These are phyloP conservation scores for Fusarium piperis DNA, from an alignment of 2,329 filamentous ascomycete species.

Conservation along the genomic window DNA sequence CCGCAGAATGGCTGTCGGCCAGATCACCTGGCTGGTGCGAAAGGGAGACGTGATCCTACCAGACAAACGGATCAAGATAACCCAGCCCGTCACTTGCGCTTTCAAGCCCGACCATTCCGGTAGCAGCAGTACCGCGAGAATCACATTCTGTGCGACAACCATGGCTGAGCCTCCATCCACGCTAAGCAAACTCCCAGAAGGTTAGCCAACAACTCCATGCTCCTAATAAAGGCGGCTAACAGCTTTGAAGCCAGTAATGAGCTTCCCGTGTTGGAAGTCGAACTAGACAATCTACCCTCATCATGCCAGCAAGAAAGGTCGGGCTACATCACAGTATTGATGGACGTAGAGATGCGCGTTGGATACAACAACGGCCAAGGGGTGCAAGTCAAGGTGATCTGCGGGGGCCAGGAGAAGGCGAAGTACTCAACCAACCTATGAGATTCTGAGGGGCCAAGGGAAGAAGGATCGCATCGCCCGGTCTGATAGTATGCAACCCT, in stretches of 20 bases:
- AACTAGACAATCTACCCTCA: not conserved
- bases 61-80: not conserved
- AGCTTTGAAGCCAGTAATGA: not conserved
- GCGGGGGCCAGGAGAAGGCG: not conserved
- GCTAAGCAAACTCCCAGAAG: not conserved
- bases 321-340: not conserved
- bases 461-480: not conserved
- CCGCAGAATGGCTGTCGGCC: not conserved
- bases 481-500: not conserved
- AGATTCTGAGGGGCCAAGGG: not conserved
- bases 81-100: not conserved
- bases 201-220: not conserved
- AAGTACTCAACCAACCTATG: not conserved
- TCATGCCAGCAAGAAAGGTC: not conserved
- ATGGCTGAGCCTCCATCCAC: not conserved
- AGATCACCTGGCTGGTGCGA: not conserved
- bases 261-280: not conserved
- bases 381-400: not conserved
- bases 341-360: not conserved
- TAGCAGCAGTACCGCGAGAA: not conserved
- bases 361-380: not conserved
- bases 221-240: not conserved
- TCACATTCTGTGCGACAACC: not conserved
- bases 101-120: not conserved
- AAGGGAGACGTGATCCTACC: not conserved